These are phyloP conservation scores for Trichoderma hamatum DNA, from an alignment of 2,329 filamentous ascomycete genomes.

Conservation along the genomic window DNA sequence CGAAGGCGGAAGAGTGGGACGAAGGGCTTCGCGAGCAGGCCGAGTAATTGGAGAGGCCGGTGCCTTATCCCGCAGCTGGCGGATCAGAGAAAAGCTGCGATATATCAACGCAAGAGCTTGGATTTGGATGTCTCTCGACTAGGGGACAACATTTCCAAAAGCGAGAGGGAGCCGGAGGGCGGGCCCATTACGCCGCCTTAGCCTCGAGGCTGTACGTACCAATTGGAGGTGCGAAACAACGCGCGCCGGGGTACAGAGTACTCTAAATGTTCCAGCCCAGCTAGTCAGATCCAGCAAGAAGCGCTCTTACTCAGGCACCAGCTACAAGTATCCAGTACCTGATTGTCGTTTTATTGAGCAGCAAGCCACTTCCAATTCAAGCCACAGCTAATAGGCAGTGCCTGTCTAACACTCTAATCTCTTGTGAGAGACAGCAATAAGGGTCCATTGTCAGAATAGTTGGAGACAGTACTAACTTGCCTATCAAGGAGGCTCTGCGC, in stretches of 20 bases:
- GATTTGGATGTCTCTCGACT: constrained; percentile 21
- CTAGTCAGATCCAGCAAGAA: neutral
- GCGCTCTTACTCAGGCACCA: neutral
- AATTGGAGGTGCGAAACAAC: neutral
- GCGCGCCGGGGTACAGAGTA: constrained; percentile 16
- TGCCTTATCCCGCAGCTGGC: constrained; percentile 15
- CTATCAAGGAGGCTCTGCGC: neutral
- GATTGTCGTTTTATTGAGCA: neutral
- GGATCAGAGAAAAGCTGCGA: constrained; percentile 4
- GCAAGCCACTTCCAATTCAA: constrained; percentile 19
- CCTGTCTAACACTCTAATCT: neutral
- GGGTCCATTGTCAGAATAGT: neutral
- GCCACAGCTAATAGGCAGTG: neutral
- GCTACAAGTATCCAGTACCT: constrained; percentile 13
- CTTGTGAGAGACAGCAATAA: neutral
- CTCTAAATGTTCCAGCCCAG: neutral
- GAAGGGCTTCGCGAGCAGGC: constrained; percentile 7
- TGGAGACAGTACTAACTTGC: neutral
- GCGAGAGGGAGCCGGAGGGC: constrained; percentile 15
- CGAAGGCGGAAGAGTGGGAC: neutral
- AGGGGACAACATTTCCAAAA: constrained; percentile 29
- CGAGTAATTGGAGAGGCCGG: constrained; percentile 1
- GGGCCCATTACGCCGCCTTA: constrained; percentile 25
- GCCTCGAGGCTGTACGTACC: constrained; percentile 8
- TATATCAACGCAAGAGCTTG: neutral